These are phyloP conservation scores for Myxozyma kluyveri DNA, from an alignment of 805 yeast genomes.

Conservation along the genomic window DNA sequence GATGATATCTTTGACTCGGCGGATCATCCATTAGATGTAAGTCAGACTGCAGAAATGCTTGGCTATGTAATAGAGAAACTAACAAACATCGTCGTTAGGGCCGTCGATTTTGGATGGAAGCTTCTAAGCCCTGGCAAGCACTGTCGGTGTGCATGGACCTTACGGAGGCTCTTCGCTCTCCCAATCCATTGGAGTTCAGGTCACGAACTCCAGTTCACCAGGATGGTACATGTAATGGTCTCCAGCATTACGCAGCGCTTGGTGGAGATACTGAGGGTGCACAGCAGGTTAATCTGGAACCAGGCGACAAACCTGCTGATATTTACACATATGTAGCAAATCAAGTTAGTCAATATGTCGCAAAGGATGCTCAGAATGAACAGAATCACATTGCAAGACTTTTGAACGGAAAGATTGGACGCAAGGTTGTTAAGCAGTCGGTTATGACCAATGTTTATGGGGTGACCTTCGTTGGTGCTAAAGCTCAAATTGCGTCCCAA, in stretches of 20 bases:
- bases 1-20: slow-evolving; percentile 48
- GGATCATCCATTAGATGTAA: slow-evolving; percentile 44
- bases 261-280: slow-evolving; percentile 70
- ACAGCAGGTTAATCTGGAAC: slow-evolving; percentile 55
- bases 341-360: slow-evolving; percentile 48
- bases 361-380: slow-evolving; percentile 44
- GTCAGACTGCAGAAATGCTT: background rate
- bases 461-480: slow-evolving; percentile 91
- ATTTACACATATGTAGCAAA: slow-evolving; percentile 57
- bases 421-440: slow-evolving; percentile 93
- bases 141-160: slow-evolving; percentile 57
- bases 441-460: slow-evolving; percentile 99
- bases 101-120: slow-evolving; percentile 56
- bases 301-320: slow-evolving; percentile 58
- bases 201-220: slow-evolving; percentile 60
- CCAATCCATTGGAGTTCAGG: slow-evolving; percentile 49
- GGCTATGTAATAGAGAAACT: background rate
- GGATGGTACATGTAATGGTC: slow-evolving; percentile 67
- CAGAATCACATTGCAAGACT: slow-evolving; percentile 38
- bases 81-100: slow-evolving; percentile 25
- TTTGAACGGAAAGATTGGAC: slow-evolving; percentile 60
- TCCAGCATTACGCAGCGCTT: slow-evolving; percentile 69
- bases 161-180: slow-evolving; percentile 47
- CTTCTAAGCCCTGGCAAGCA: slow-evolving; percentile 64
- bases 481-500: slow-evolving; percentile 80